These are phyloP conservation scores for Dictyostelium discoideum DNA, from an alignment of 78 protist species.

Conservation along the genomic window DNA sequence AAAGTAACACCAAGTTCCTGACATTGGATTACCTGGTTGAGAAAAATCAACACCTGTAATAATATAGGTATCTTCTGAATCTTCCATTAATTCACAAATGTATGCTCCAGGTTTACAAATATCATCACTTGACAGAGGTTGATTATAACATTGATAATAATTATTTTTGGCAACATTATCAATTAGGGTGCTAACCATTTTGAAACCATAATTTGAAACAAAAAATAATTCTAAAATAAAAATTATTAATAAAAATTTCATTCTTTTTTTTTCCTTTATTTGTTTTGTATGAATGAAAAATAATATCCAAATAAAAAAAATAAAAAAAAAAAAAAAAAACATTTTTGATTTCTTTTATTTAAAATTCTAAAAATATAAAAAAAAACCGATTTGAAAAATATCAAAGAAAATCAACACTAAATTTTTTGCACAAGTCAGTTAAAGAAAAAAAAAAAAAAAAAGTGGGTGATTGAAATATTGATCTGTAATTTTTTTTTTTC, in stretches of 20 bases:
- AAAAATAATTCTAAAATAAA: not conserved
- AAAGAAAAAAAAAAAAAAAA: no score
- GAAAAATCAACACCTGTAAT: slow-evolving; percentile 5
- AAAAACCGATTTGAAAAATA: not conserved
- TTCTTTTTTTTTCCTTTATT: no score
- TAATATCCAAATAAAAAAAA: no score
- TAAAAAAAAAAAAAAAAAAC: no score
- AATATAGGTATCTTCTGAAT: not conserved
- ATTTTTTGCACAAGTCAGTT: no score
- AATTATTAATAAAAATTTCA: not conserved
- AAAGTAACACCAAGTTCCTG: not conserved
- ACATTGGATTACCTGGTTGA: not conserved
- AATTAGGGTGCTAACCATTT: not conserved
- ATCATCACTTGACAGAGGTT: not conserved
- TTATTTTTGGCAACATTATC: not conserved
- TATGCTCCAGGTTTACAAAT: slow-evolving; percentile 1
- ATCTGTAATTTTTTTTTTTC: no score
- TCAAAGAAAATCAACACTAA: not conserved
- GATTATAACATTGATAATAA: not conserved
- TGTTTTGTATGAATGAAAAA: no score
- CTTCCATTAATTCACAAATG: not conserved
- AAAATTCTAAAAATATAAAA: not conserved
- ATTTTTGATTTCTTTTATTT: not conserved
- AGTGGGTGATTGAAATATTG: no score
- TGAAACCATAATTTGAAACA: not conserved